These are phyloP conservation scores for Diaporthe amygdali DNA, from an alignment of 2,329 filamentous ascomycete genomes.

Conservation along the genomic window DNA sequence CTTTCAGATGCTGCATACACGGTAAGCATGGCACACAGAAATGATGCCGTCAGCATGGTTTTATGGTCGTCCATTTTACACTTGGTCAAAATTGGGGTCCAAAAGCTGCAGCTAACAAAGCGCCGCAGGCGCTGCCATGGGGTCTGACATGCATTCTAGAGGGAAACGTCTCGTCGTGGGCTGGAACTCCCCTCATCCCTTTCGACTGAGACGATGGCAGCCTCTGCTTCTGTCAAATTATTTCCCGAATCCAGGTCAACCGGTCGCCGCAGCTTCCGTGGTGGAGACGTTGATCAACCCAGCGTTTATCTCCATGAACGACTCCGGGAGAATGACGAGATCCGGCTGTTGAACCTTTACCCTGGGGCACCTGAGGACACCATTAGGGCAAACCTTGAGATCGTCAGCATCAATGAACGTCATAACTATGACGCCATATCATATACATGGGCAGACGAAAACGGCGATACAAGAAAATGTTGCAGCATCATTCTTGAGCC, in stretches of 20 bases:
- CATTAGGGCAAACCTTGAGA: neutral
- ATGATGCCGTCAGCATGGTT: no score
- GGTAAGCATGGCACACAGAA: no score
- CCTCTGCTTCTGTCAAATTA: neutral
- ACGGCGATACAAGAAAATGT: neutral
- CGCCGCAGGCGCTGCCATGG: neutral
- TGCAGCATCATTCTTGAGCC: neutral
- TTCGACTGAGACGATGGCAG: neutral
- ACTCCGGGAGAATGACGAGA: neutral
- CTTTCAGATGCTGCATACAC: no score
- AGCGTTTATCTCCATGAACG: neutral
- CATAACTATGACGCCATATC: neutral
- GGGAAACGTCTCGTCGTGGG: neutral
- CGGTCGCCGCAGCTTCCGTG: no score
- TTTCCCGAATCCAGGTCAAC: neutral
- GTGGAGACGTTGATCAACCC: neutral
- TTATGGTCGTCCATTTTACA: no score
- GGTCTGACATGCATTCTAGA: neutral
- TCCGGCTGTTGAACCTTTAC: neutral
- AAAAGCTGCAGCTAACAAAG: neutral
- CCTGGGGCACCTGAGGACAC: neutral
- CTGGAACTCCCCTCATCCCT: neutral
- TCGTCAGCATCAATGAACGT: neutral
- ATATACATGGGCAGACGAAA: neutral
- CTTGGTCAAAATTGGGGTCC: neutral